Evolutionary conservation across 2,329 filamentous ascomycete species (phyloP).

Genomic region (Calonectria montana): DNA sequence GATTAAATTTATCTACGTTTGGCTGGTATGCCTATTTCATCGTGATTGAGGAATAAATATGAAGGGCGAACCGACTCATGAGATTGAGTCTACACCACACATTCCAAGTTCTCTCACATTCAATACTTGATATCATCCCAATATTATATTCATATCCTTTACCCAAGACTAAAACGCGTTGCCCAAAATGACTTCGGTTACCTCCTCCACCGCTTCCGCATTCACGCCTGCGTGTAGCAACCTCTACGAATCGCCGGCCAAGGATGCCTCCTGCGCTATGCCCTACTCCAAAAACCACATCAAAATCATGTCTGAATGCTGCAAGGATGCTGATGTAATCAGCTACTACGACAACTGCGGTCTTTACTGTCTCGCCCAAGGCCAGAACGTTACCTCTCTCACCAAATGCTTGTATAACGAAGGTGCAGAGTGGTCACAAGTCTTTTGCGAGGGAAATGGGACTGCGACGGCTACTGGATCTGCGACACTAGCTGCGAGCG

Average conservation of each 20-base stretch:
- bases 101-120: background rate
- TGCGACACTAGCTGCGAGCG: slow-evolving; percentile 40
- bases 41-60: background rate
- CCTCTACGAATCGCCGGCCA: slow-evolving; percentile 56
- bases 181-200: background rate
- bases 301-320: slow-evolving; percentile 59
- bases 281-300: slow-evolving; percentile 53
- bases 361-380: slow-evolving; percentile 58
- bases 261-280: slow-evolving; percentile 59
- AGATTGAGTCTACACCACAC: background rate
- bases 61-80: background rate
- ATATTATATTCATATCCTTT: slow-evolving; percentile 30
- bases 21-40: background rate
- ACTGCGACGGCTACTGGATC: slow-evolving; percentile 50
- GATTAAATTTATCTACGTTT: background rate
- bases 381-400: slow-evolving; percentile 45
- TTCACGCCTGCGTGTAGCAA: slow-evolving; percentile 1
- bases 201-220: slow-evolving; percentile 26
- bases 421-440: slow-evolving; percentile 49
- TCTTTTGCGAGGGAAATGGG: slow-evolving; percentile 57
- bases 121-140: background rate
- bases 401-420: slow-evolving; percentile 51
- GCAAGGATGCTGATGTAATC: slow-evolving; percentile 55
- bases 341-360: slow-evolving; percentile 61
- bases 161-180: background rate